Evolutionary conservation across 192 early-diverging fungal species (phyloP).

Genomic region (Coemansia sp.): DNA sequence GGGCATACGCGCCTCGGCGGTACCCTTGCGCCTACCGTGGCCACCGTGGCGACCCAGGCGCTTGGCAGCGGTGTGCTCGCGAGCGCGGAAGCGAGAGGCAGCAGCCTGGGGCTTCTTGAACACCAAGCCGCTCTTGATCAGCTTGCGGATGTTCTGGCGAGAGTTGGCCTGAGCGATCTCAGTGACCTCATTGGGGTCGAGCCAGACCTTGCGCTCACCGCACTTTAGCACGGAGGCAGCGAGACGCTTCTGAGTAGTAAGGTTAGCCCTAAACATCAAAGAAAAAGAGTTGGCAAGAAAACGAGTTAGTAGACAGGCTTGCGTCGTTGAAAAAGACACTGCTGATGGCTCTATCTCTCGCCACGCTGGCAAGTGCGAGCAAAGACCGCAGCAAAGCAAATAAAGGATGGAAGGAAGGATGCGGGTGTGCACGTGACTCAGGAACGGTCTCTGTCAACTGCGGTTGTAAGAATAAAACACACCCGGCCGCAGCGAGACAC

Average conservation of each 20-base stretch:
- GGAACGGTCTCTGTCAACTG: constrained; percentile 7
- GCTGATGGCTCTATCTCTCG: neutral
- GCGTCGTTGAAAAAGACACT: neutral
- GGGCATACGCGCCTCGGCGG: constrained; percentile 98
- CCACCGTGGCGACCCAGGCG: constrained; percentile 96
- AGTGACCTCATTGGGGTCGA: constrained; percentile 95
- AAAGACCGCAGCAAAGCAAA: neutral
- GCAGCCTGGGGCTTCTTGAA: constrained; percentile 88
- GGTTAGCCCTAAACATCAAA: constrained; percentile 63
- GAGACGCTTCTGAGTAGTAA: constrained; percentile 91
- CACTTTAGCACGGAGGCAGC: constrained; percentile 97
- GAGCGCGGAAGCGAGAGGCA: constrained; percentile 93
- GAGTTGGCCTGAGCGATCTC: constrained; percentile 98
- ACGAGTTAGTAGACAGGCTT: neutral
- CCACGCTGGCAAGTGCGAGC: neutral
- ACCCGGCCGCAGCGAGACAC: neutral
- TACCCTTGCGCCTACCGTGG: constrained; percentile 92
- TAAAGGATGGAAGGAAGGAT: neutral
- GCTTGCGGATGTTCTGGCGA: constrained; percentile 97
- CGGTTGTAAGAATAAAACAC: neutral
- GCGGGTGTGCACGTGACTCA: neutral
- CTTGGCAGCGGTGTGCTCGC: constrained; percentile 91
- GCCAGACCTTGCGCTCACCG: constrained; percentile 98
- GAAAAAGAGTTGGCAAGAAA: neutral
- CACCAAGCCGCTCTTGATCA: constrained; percentile 96